Evolutionary conservation across 257 asterid species (phyloP), one percentile per base, ranked within the genome.

Genomic region (Hygrophila difformis): DNA sequence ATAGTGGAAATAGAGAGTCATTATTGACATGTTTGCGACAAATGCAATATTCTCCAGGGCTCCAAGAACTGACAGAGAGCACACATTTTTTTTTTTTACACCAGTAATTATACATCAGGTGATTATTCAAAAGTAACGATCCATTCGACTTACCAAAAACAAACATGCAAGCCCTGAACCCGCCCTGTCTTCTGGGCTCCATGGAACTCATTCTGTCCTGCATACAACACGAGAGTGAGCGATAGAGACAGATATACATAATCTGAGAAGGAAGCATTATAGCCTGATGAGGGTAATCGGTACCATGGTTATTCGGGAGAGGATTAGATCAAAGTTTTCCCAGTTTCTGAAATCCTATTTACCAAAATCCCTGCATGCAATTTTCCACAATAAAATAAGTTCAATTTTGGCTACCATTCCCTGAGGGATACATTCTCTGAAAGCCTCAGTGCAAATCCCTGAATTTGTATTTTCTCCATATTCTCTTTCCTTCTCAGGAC

Each of bases 1-100:
- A 7, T 24, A 50, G 55, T 62, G 63, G 62, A 74, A 74, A 49
- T 74, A 66, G 26, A 74, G 70, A 38, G 66, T 72, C 72, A 69
- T 58, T 12, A 46, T 50, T 14, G 75, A 69, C 74, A 63, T 69
- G 67, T 74, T 74, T 22, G 82, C 75, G 0, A 70, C 75, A 20
- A 74, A 70, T 44, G 75, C 77, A 9, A 74, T 70, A 40, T 70
- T 66, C 59, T 70, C 77, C 51, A 70, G 17, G 12, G 70, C 29
- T 35, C 65, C 70, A 65, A 74, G 21, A 33, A 57, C 75, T 63
- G 55, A 3, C 16, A 60, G 4, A 49, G 18, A 9, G 3, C 18
- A 19, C 13, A 31, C 31, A 26, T 26, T 5, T 26, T 26, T 3
- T 3, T 26, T 11, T 29, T 36, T 15, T 15, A 9, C 12, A 11